A percentile compares a stretch with the other conserved stretches of the same genome.
Conservation (phyloP, 345 rosid genomes). For the Citrus inodora region DNA sequence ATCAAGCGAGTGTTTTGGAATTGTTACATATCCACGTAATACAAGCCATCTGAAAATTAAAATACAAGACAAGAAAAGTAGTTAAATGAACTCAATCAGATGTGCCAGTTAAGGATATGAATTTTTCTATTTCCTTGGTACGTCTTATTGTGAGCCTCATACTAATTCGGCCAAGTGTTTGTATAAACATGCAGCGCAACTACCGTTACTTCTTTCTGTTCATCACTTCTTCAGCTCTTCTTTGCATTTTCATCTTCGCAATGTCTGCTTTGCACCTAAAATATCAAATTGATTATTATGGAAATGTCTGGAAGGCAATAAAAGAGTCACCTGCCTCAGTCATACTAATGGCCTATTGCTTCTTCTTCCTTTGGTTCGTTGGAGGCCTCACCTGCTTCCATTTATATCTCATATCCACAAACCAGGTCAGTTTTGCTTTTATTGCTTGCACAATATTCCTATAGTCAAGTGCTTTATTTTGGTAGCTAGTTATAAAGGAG, state of each 20-base stretch:
- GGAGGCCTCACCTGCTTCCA: slow-evolving; percentile 63
- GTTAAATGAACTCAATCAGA: not conserved
- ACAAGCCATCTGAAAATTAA: not conserved
- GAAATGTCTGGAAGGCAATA: slow-evolving; percentile 47
- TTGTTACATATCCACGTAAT: not conserved
- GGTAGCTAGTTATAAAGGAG: not conserved
- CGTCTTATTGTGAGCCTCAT: not conserved
- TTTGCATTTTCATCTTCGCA: slow-evolving; percentile 46
- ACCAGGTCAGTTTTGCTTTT: slow-evolving; percentile 37
- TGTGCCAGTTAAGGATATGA: not conserved
- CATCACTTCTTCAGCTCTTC: slow-evolving; percentile 47
- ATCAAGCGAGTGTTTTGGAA: not conserved
- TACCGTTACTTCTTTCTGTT: slow-evolving; percentile 55
- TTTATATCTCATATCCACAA: slow-evolving; percentile 48
- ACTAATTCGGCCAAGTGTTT: not conserved
- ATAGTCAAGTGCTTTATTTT: not conserved
- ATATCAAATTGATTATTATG: slow-evolving; percentile 33
- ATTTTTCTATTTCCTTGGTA: not conserved
- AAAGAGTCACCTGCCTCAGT: slow-evolving; percentile 46
- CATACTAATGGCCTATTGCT: slow-evolving; percentile 44
- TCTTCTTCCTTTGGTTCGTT: slow-evolving; percentile 54
- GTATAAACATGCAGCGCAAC: slow-evolving; percentile 44
- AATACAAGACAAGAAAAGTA: not conserved
- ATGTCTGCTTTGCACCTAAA: slow-evolving; percentile 50
- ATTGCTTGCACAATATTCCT: not conserved